A percentile compares a stretch with the other conserved stretches of the same genome.
These are phyloP conservation scores for Viola pubescens DNA, from an alignment of 441 rosid species.

Conservation along the genomic window DNA sequence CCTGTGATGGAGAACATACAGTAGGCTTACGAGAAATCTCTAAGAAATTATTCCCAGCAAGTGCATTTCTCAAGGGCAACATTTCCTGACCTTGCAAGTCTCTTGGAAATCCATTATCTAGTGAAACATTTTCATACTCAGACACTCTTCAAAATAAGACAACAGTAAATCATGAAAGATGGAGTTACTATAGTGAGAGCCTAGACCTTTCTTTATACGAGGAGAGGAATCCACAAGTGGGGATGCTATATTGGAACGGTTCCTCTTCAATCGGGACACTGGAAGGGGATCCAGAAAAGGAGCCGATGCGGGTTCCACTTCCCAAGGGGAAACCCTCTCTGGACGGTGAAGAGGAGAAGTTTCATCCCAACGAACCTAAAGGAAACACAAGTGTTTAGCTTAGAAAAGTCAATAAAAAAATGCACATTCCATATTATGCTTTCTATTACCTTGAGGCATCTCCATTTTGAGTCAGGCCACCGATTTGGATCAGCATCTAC, in stretches of 20 bases:
- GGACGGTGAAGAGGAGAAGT: conserved; percentile 44
- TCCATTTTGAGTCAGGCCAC: conserved; percentile 96
- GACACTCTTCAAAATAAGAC: neutral
- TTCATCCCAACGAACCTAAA: conserved; percentile 88
- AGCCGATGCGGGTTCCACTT: conserved; percentile 48
- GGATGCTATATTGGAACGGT: no score
- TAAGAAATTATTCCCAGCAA: conserved; percentile 50
- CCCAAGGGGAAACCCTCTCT: conserved; percentile 90
- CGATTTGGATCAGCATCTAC: conserved; percentile 69
- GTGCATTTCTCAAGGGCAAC: conserved; percentile 51
- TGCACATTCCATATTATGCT: neutral
- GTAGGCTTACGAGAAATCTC: conserved; percentile 36
- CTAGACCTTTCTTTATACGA: conserved; percentile 68
- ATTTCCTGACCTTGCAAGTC: conserved; percentile 99
- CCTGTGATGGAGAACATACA: conserved; percentile 41
- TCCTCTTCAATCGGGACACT: conserved; percentile 30
- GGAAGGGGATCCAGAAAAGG: conserved; percentile 63
- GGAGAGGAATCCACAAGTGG: conserved; percentile 45
- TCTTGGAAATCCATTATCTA: conserved; percentile 47
- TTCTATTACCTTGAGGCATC: conserved; percentile 64
- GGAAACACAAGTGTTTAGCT: neutral
- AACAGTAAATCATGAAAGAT: conserved; percentile 37
- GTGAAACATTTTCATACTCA: neutral
- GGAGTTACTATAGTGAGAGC: conserved; percentile 45
- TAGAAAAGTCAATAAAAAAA: neutral